Evolutionary conservation across 108 stramenopile species (phyloP).

Genomic region (Discostella stelligeroides): DNA sequence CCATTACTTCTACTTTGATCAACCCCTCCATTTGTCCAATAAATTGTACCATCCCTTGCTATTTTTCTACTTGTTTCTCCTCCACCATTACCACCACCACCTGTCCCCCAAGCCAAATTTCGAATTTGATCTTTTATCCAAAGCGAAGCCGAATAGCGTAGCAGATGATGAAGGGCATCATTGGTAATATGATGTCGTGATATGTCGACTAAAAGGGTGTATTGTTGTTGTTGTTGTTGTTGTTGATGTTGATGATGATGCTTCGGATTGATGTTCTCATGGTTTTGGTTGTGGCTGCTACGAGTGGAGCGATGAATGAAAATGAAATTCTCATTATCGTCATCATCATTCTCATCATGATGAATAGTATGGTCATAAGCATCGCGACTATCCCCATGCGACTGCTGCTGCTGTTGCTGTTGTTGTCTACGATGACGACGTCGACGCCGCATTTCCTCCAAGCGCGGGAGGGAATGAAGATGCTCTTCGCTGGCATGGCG

Average conservation of each 20-base stretch:
- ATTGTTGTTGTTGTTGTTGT: neutral
- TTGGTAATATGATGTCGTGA: slow-evolving; percentile 84
- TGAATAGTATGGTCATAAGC: too few relatives aligned
- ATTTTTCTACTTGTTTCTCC: neutral
- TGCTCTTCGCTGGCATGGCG: slow-evolving; percentile 80
- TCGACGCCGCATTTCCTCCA: slow-evolving; percentile 72
- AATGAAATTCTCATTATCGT: neutral
- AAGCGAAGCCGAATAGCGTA: slow-evolving; percentile 56
- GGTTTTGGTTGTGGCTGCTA: neutral
- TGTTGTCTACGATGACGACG: neutral
- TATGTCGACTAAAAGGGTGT: slow-evolving; percentile 55
- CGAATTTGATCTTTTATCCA: slow-evolving; percentile 56
- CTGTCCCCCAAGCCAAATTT: slow-evolving; percentile 76
- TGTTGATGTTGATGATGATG: neutral
- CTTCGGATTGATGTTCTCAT: neutral
- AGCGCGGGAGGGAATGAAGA: slow-evolving; percentile 33
- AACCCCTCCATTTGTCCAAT: too few relatives aligned
- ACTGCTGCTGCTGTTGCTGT: slow-evolving; percentile 15
- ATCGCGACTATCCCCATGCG: slow-evolving; percentile 4
- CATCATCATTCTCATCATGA: neutral
- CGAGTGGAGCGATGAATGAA: neutral
- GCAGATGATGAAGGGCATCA: slow-evolving; percentile 76
- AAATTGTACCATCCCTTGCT: neutral
- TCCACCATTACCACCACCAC: neutral
- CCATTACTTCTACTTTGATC: too few relatives aligned